phyloP scores from a whole-genome alignment of 2,329 filamentous ascomycete genomes.

The Phialemoniopsis sp. region DNA sequence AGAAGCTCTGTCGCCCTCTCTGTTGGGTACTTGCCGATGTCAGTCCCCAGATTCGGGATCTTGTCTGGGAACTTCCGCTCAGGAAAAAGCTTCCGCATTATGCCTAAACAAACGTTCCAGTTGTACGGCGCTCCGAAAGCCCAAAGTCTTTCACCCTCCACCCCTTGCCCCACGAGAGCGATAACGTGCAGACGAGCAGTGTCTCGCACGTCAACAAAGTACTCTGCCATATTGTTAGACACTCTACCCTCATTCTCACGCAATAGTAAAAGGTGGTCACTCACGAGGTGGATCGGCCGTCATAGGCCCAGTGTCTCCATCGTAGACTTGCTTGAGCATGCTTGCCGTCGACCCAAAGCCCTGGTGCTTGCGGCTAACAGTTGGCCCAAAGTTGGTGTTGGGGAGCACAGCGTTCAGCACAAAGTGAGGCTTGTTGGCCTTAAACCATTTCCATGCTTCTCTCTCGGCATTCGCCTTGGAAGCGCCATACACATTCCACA shows the following conservation, averaged over 20 bases:
- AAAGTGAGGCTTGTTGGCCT: conserved; percentile 19
- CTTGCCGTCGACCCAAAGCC: too few relatives aligned
- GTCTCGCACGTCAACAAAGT: background rate
- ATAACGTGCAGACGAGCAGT: background rate
- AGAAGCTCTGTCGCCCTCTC: too few relatives aligned
- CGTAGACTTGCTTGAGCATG: too few relatives aligned
- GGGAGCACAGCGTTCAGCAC: conserved; percentile 6
- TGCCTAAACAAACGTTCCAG: conserved; percentile 1
- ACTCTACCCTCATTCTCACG: too few relatives aligned
- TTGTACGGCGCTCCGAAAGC: background rate
- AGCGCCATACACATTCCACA: conserved; percentile 24
- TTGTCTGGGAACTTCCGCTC: background rate
- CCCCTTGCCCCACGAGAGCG: background rate
- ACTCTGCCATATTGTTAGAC: background rate
- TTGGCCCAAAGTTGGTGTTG: too few relatives aligned
- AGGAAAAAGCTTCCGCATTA: conserved; percentile 1
- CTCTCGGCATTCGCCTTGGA: conserved; percentile 32
- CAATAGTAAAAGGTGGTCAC: too few relatives aligned
- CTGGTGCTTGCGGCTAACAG: too few relatives aligned
- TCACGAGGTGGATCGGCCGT: too few relatives aligned
- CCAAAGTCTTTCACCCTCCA: background rate
- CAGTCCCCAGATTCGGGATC: too few relatives aligned
- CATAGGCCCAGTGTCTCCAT: too few relatives aligned
- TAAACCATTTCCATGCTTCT: conserved; percentile 30
- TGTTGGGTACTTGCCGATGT: too few relatives aligned